Conservation (phyloP, 1,284 basidiomycete species). For the Rhodofomes roseus region DNA sequence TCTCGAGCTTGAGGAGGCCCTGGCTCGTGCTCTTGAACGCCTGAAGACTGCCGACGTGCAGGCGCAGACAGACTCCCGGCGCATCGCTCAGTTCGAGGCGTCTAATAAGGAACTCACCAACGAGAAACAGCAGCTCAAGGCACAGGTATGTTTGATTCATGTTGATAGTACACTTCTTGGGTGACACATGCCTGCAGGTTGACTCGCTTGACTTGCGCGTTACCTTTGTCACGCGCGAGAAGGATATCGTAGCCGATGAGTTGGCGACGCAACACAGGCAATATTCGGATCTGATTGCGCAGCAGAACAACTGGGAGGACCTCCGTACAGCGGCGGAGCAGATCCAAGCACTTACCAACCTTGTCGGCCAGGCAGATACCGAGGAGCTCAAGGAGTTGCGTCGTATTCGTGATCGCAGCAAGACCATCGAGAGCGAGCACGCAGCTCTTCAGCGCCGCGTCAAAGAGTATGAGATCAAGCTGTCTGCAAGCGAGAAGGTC, state of each 20-base stretch:
- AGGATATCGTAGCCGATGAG: conserved; percentile 49
- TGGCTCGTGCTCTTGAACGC: conserved; percentile 63
- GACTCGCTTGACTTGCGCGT: conserved; percentile 57
- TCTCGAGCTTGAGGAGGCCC: conserved; percentile 61
- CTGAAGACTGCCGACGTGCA: conserved; percentile 68
- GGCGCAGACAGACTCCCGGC: conserved; percentile 53
- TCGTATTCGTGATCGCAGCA: conserved; percentile 59
- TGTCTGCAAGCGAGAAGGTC: conserved; percentile 56
- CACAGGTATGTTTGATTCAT: conserved; percentile 43
- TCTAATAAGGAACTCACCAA: conserved; percentile 44
- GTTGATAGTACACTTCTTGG: neutral
- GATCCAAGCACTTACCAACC: conserved; percentile 57
- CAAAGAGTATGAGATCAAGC: conserved; percentile 66
- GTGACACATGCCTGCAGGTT: conserved; percentile 36
- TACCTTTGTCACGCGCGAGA: conserved; percentile 54
- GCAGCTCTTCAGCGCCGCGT: conserved; percentile 62
- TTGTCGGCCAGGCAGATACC: conserved; percentile 61
- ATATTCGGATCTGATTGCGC: conserved; percentile 51
- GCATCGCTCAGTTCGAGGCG: conserved; percentile 59
- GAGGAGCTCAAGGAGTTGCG: conserved; percentile 70
- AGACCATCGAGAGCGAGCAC: conserved; percentile 65
- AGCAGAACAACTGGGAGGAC: conserved; percentile 70
- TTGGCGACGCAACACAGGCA: conserved; percentile 53
- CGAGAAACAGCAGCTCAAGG: conserved; percentile 53
- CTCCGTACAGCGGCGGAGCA: conserved; percentile 64